A percentile compares a stretch with the other conserved stretches of the same genome.
Evolutionary conservation across 345 rosid genomes (phyloP).

Genomic region (Eucalyptus pauciflora): DNA sequence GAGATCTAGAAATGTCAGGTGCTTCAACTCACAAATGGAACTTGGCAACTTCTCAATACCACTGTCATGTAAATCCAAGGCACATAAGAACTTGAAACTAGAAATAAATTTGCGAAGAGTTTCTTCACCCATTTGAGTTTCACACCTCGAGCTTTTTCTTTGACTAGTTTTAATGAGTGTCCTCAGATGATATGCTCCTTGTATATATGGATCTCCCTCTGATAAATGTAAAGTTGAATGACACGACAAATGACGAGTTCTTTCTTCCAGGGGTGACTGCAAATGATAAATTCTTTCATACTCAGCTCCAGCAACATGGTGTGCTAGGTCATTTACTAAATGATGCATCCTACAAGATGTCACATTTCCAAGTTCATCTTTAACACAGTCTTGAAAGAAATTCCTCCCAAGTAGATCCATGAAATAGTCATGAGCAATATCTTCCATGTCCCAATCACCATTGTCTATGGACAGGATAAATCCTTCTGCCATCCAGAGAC

Average conservation of each 20-base stretch:
- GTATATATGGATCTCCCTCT: too few relatives aligned
- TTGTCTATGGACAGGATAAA: background rate
- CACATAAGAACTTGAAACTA: rapidly evolving
- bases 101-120: rapidly evolving
- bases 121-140: too few relatives aligned
- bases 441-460: background rate
- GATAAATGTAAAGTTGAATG: too few relatives aligned
- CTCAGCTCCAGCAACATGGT: too few relatives aligned
- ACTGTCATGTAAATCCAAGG: rapidly evolving
- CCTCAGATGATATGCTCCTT: too few relatives aligned
- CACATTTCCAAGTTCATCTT: background rate
- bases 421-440: background rate
- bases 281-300: too few relatives aligned
- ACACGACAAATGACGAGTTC: too few relatives aligned
- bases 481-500: slow-evolving; percentile 10
- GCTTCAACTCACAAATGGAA: too few relatives aligned
- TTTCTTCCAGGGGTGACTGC: too few relatives aligned
- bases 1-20: too few relatives aligned
- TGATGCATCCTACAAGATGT: background rate
- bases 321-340: rapidly evolving
- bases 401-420: background rate
- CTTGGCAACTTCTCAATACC: too few relatives aligned
- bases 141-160: rapidly evolving
- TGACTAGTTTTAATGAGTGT: too few relatives aligned
- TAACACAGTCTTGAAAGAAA: background rate